Evolutionary conservation across 768 basidiomycete species (phyloP), one percentile per base, ranked within the genome.

Genomic region (Coprinellus micaceus): DNA sequence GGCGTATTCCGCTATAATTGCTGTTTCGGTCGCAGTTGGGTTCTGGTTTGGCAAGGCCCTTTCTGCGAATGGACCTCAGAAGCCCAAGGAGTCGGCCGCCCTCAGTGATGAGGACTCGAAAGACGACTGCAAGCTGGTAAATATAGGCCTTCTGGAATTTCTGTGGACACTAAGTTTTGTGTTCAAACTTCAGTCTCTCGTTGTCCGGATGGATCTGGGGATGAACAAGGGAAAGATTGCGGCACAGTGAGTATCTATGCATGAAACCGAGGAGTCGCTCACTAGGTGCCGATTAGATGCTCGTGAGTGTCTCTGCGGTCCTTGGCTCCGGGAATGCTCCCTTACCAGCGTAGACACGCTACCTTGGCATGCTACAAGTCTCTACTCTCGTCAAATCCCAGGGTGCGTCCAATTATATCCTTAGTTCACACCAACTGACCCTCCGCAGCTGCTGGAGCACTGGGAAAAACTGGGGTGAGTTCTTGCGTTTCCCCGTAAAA

Each of bases 351-450:
- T 26, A 49, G 94, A 22, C 92, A 97, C 67, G 97, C 97, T 12
- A 96, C 97, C 1, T 73, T 99, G 21, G 93, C 94, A 11, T 98
- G 96, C 73, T 98, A 97, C 69, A 92, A 92, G 71, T 79, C 86
- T 0, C 71, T 98, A 21, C 63, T 76, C 47, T 84, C 82, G 62
- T 77, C 79, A 40, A 95, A 98, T 69, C 86, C 89, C 3, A 70
- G 78, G 63, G 54, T 48, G 28, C 15, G 54, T 47, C 46, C 22
- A n/a, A n/a, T 17, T 44, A 44, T 44, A 10, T 44, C 15, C 7
- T 13, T 39, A 30, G 13, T 5, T 12, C 28, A 19, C 22, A 28
- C 11, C 47, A 4, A 30, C 17, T 24, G 19, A 25, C 6, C 30
- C 10, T 7, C 39, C 19, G 1, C 26, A 56, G 54, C 81, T 97